Evolutionary conservation across 2,329 filamentous ascomycete species (phyloP), one percentile per base, ranked within the genome.

Genomic region (Penicillium corylophilum): DNA sequence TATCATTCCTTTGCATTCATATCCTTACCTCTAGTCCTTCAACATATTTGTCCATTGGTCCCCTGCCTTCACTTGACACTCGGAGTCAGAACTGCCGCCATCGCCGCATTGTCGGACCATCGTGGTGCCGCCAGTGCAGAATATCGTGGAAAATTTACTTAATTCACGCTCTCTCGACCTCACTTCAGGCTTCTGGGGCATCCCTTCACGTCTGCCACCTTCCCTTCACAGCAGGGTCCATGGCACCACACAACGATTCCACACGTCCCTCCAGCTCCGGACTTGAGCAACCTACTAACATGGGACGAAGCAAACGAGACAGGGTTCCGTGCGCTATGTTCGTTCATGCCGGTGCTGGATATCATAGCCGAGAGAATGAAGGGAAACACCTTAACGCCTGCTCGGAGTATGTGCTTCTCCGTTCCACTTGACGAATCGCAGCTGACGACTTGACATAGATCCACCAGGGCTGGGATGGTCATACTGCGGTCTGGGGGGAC

Each of bases 331-430:
- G 84, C 51, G 91, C 90, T 53, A 93, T 99, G 46, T 97, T 96
- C 71, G 87, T 99, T 40, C 94, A 99, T 72, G 94, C 93, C 33
- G 94, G 94, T 29, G 94, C 94, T 15, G 94, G 94, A 4, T 99
- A 90, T 64, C 94, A 99, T 71, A 96, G 91, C 67, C 78, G 83
- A 22, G 83, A 88, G 54, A 97, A 97, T 67, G 92, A 99, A 69
- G 78, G 81, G 50, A 79, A 89, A 33, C 94, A 99, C 67, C 81
- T 99, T 9, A 80, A 86, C 64, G 91, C 91, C 38, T 97, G 94
- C 71, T 87, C 88, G 65, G 87, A 93, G 93, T 96, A 78, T 74
- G 90, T 78, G 24, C 12, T 41, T 7, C 26, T 40, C 33, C 38
- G 26, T 49, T 12, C 22, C n/a, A 20, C 10, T 20, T 29, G 16